Evolutionary conservation across 2,329 filamentous ascomycete genomes (phyloP).

Genomic region (Penicillium verrucosum): DNA sequence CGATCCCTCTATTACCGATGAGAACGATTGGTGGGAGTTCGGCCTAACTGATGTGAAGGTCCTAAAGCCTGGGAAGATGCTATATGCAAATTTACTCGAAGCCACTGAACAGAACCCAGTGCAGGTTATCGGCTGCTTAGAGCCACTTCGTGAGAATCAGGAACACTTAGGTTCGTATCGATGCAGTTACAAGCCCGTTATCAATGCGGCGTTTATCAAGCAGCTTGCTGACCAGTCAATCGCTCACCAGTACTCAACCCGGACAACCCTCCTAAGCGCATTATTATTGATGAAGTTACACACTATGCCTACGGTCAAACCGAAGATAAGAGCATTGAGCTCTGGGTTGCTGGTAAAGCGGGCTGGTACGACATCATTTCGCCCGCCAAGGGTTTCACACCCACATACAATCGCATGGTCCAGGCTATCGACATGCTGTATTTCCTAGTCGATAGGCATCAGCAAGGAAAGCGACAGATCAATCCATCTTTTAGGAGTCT

Average conservation of each 20-base stretch:
- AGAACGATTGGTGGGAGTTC: slow-evolving; percentile 61
- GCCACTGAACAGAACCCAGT: slow-evolving; percentile 56
- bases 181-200: slow-evolving; percentile 9
- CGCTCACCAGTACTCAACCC: slow-evolving; percentile 36
- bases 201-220: slow-evolving; percentile 10
- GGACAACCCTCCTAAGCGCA: slow-evolving; percentile 41
- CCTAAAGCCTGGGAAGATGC: slow-evolving; percentile 47
- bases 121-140: slow-evolving; percentile 52
- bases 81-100: slow-evolving; percentile 53
- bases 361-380: slow-evolving; percentile 59
- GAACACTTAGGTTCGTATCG: slow-evolving; percentile 39
- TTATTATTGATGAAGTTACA: slow-evolving; percentile 49
- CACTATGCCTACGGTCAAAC: slow-evolving; percentile 51
- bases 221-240: slow-evolving; percentile 5
- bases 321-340: slow-evolving; percentile 53
- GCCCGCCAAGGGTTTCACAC: slow-evolving; percentile 52
- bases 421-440: slow-evolving; percentile 60
- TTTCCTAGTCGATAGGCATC: slow-evolving; percentile 58
- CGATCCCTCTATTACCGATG: slow-evolving; percentile 45
- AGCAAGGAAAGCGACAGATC: slow-evolving; percentile 36
- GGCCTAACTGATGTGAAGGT: slow-evolving; percentile 55
- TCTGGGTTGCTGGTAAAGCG: slow-evolving; percentile 61
- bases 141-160: slow-evolving; percentile 45
- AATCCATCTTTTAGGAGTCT: slow-evolving; percentile 39
- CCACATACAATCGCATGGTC: slow-evolving; percentile 54